A percentile compares a stretch with the other conserved stretches of the same genome.
Conservation (phyloP, 2,329 filamentous ascomycete genomes). For the Exophiala mesophila region DNA sequence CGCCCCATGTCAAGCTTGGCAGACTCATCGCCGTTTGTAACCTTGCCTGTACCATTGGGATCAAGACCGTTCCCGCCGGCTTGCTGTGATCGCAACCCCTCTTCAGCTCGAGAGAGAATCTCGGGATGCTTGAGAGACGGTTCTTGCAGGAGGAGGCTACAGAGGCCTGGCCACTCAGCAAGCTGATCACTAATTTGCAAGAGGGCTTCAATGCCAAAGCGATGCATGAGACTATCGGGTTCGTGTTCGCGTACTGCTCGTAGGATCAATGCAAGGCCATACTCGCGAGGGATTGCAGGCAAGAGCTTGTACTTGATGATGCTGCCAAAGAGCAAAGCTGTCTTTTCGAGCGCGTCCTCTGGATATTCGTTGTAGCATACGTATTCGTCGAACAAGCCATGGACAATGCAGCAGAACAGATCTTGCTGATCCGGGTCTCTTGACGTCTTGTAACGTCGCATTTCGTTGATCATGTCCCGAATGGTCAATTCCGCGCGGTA, state of each 20-base stretch:
- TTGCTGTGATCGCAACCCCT: conserved; percentile 60
- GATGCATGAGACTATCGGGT: conserved; percentile 88
- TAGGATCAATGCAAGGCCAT: conserved; percentile 96
- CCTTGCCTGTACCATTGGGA: conserved; percentile 34
- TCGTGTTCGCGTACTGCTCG: conserved; percentile 84
- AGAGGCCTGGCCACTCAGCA: conserved; percentile 93
- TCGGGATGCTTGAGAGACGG: conserved; percentile 78
- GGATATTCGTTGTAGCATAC: conserved; percentile 93
- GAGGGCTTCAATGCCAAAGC: conserved; percentile 91
- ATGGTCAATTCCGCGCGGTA: conserved; percentile 88
- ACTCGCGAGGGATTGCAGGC: conserved; percentile 81
- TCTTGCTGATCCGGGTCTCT: conserved; percentile 81
- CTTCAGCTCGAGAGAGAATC: conserved; percentile 75
- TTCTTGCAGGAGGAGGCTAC: conserved; percentile 75
- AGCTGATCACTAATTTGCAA: conserved; percentile 81
- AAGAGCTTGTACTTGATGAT: conserved; percentile 93
- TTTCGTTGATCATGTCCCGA: conserved; percentile 74
- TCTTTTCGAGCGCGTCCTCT: conserved; percentile 90
- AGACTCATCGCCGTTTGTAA: conserved; percentile 64
- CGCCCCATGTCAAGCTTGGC: conserved; percentile 55
- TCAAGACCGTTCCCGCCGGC: conserved; percentile 46
- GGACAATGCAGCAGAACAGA: conserved; percentile 97
- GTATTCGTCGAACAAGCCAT: conserved; percentile 95
- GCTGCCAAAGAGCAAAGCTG: conserved; percentile 91
- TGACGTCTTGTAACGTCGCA: conserved; percentile 84